phyloP scores from a whole-genome alignment of 2,329 filamentous ascomycete genomes.

The Phialocephala sp. region DNA sequence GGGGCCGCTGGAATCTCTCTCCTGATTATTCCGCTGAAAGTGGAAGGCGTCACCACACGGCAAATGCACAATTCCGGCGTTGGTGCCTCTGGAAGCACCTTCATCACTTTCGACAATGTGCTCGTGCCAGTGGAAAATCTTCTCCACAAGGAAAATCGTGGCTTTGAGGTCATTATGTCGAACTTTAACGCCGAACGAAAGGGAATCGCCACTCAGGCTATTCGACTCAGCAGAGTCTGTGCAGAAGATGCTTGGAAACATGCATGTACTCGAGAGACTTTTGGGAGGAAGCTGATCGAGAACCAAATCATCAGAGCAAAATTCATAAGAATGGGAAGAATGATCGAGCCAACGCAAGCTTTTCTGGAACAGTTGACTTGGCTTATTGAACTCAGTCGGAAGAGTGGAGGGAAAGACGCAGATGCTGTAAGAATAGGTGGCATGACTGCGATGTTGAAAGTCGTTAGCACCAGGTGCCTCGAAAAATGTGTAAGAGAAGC shows the following conservation, averaged over 20 bases:
- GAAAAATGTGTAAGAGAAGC: conserved; percentile 60
- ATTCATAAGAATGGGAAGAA: conserved; percentile 61
- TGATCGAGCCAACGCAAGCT: conserved; percentile 65
- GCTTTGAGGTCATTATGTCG: conserved; percentile 63
- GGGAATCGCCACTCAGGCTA: conserved; percentile 60
- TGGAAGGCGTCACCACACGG: conserved; percentile 56
- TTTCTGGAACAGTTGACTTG: conserved; percentile 66
- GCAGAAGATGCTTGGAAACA: conserved; percentile 58
- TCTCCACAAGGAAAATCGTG: conserved; percentile 58
- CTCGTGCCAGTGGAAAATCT: conserved; percentile 58
- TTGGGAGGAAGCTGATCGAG: conserved; percentile 61
- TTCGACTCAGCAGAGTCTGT: conserved; percentile 62
- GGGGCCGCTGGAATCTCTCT: conserved; percentile 61
- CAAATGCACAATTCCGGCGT: conserved; percentile 69
- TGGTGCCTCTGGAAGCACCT: conserved; percentile 64
- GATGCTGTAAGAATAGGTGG: conserved; percentile 53
- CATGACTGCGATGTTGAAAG: conserved; percentile 57
- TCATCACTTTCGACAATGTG: conserved; percentile 61
- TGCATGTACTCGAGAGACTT: conserved; percentile 59
- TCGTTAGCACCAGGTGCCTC: conserved; percentile 56
- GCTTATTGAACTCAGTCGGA: conserved; percentile 37
- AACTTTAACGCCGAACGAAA: conserved; percentile 67
- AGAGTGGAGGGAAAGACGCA: conserved; percentile 22
- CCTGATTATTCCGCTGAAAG: conserved; percentile 59
- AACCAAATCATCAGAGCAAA: conserved; percentile 66